Conservation (phyloP, 305 asterid species). For the Ilex paraguariensis region DNA sequence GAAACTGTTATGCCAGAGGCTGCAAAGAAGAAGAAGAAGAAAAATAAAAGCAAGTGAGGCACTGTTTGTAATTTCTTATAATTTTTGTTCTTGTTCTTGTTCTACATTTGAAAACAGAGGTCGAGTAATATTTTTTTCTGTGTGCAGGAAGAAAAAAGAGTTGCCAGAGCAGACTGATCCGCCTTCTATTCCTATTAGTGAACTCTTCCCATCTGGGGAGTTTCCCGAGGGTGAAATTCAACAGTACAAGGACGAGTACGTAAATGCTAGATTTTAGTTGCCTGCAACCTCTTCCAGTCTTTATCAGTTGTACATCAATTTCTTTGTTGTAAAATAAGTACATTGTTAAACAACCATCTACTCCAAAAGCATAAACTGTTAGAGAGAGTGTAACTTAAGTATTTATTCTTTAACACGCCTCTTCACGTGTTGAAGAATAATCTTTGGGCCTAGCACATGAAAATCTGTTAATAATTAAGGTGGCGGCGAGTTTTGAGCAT, state of each 20-base stretch:
- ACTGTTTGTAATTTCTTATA: constrained; percentile 5
- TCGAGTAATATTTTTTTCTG: constrained; percentile 1
- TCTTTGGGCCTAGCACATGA: too few relatives aligned
- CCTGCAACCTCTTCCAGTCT: background rate
- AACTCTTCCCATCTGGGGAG: constrained; percentile 84
- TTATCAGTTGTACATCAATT: background rate
- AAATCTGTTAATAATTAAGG: too few relatives aligned
- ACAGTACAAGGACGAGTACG: constrained; percentile 91
- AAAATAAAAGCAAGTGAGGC: constrained; percentile 87
- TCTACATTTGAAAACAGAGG: background rate
- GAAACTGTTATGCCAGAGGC: constrained; percentile 43
- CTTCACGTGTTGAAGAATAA: background rate
- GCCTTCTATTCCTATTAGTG: constrained; percentile 75
- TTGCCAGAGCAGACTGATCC: constrained; percentile 80
- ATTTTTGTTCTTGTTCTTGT: background rate
- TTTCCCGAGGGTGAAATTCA: constrained; percentile 99
- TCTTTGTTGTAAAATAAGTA: background rate
- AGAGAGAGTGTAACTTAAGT: too few relatives aligned
- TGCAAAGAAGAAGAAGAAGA: constrained; percentile 93
- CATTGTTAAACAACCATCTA: too few relatives aligned
- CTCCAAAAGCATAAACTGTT: too few relatives aligned
- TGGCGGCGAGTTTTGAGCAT: too few relatives aligned
- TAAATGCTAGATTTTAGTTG: constrained; percentile 2
- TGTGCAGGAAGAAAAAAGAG: constrained; percentile 77
- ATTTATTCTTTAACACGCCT: background rate